Base-by-base conservation (phyloP, 495 filamentous ascomycete species). In the Symbiotaphrina buchneri region DNA sequence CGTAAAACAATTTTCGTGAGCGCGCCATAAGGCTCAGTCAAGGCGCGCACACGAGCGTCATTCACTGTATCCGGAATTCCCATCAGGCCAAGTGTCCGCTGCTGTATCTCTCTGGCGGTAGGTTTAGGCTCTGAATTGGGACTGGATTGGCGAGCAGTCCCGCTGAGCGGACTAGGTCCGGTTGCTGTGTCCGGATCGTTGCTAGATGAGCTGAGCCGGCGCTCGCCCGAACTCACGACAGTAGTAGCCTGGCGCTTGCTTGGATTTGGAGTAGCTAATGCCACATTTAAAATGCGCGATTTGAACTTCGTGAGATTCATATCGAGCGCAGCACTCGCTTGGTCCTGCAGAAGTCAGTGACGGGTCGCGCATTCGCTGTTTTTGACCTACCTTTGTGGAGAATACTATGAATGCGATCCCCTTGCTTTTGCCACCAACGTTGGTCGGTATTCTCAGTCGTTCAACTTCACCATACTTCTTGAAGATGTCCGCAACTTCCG, bases 371-470 rank as follows among this genome's bases (percentile, higher is more conserved):
- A 17, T 3, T 20, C 15, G 3, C 1, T 4, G 15, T 10, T 11
- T 10, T 22, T 15, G 15, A 11, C 47, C n/a, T 52, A 53, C 73
- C 55, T 78, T 78, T 14, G 58, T 67, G 29, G 66, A 57, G 43
- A 84, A 92, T 6, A 70, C 59, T 21, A 97, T 54, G 41, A 79
- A 93, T 6, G 63, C 79, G 27, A 65, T 70, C 2, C 87, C 87
- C 33, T 69, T 71, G 39, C 63, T 67, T 11, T 60, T 56, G 10
- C 75, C 75, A 20, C 59, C 63, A 27, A 70, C 54, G 27, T 71
- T 72, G 6, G 53, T 63, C 1, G 68, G 65, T 13, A 92, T 54
- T 10, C 70, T 63, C 11, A 79, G 60, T 16, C 57, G 59, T 36
- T 76, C 66, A 24, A 97, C 62, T 3, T 50, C 67, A 25, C 87